Evolutionary conservation across 768 basidiomycete species (phyloP).

Genomic region (Panaeolus papilionaceus): DNA sequence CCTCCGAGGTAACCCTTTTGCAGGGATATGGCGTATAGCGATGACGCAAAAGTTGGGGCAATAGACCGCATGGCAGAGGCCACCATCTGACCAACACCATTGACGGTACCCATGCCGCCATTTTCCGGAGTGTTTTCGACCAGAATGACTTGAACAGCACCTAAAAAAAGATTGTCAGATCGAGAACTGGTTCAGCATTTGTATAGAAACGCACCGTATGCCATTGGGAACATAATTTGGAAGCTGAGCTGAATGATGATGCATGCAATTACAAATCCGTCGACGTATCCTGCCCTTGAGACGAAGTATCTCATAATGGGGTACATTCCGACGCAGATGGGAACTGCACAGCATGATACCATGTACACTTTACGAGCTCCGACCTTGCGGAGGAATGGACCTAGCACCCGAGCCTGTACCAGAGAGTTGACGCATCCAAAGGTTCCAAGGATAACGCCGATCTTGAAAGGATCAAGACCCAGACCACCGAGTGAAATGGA

Average conservation of each 20-base stretch:
- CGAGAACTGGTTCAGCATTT: constrained; percentile 7
- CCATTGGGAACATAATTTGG: constrained; percentile 35
- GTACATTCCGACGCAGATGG: constrained; percentile 36
- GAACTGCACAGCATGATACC: constrained; percentile 34
- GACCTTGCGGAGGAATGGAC: constrained; percentile 53
- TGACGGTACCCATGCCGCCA: constrained; percentile 54
- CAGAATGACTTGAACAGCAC: constrained; percentile 50
- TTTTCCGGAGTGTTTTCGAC: constrained; percentile 49
- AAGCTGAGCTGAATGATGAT: constrained; percentile 40
- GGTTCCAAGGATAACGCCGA: constrained; percentile 52
- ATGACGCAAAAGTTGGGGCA: constrained; percentile 59
- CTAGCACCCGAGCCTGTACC: constrained; percentile 60
- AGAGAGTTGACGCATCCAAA: constrained; percentile 57
- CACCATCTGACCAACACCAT: constrained; percentile 62
- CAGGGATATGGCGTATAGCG: constrained; percentile 60
- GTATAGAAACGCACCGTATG: constrained; percentile 41
- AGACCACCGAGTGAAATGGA: constrained; percentile 68
- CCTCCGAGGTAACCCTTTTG: constrained; percentile 52
- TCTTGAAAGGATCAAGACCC: constrained; percentile 64
- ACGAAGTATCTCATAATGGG: constrained; percentile 44
- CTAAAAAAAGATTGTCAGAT: constrained; percentile 37
- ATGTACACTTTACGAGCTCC: constrained; percentile 61
- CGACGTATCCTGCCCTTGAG: constrained; percentile 38
- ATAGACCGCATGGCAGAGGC: constrained; percentile 54
- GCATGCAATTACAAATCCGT: constrained; percentile 37